These are phyloP conservation scores for Petrea volubilis DNA, from an alignment of 257 asterid species.

Conservation along the genomic window DNA sequence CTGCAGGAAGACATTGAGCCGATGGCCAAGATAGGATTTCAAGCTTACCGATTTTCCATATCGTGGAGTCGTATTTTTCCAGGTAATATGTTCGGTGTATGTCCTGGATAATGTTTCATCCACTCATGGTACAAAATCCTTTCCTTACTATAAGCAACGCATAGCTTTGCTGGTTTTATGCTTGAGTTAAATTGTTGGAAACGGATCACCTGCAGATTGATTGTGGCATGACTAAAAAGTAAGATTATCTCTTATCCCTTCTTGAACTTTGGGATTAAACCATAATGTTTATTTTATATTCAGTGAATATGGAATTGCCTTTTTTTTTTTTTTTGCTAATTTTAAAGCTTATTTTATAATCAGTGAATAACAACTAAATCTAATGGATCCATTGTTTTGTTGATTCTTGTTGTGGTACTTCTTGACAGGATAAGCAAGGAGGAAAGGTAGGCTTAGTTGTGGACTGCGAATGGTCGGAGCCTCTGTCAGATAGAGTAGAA, in stretches of 20 bases:
- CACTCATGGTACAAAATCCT: neutral
- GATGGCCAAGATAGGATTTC: constrained; percentile 53
- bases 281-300: no score
- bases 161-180: neutral
- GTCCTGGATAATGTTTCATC: neutral
- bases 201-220: neutral
- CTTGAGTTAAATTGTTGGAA: neutral
- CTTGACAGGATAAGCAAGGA: constrained; percentile 43
- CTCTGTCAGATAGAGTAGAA: constrained; percentile 43
- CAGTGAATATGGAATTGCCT: neutral
- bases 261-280: neutral
- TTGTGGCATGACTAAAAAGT: neutral
- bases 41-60: constrained; percentile 57
- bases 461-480: constrained; percentile 63
- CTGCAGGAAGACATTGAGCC: constrained; percentile 58
- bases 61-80: constrained; percentile 63
- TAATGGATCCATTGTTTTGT: constrained; percentile 2
- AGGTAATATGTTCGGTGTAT: constrained; percentile 24
- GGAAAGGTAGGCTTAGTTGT: constrained; percentile 56
- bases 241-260: neutral
- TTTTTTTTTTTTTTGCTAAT: no score
- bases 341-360: neutral
- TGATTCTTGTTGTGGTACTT: constrained; percentile 10
- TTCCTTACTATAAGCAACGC: neutral
- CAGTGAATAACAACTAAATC: neutral